phyloP scores from a whole-genome alignment of 2,329 filamentous ascomycete genomes.

The Cercospora nicotianae region DNA sequence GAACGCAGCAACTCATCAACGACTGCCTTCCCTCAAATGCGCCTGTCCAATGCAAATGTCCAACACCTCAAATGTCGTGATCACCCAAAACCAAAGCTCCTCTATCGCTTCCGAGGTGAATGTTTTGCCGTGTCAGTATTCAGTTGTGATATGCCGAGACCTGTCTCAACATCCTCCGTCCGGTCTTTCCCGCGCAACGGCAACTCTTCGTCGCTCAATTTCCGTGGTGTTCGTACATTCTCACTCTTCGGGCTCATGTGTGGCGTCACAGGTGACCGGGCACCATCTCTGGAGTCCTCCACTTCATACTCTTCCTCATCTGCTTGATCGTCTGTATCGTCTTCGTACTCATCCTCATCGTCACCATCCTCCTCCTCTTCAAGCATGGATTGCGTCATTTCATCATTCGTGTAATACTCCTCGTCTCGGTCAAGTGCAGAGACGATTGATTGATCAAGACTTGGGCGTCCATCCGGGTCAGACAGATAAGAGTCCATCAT shows the following conservation, averaged over 20 bases:
- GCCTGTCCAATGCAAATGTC: not conserved
- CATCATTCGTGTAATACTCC: constrained; percentile 17
- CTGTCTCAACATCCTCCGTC: not conserved
- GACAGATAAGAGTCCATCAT: constrained; percentile 26
- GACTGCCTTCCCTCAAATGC: not conserved
- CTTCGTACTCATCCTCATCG: constrained; percentile 22
- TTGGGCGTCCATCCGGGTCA: constrained; percentile 20
- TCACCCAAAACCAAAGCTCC: not conserved
- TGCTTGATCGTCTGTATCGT: constrained; percentile 12
- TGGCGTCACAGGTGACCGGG: constrained; percentile 21
- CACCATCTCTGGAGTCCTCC: constrained; percentile 20
- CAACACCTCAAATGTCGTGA: not conserved
- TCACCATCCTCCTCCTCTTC: constrained; percentile 34
- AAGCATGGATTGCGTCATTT: constrained; percentile 20
- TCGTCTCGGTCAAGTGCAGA: constrained; percentile 22
- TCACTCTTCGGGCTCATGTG: constrained; percentile 2
- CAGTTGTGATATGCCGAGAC: constrained; percentile 6
- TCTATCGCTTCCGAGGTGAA: constrained; percentile 7
- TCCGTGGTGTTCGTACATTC: constrained; percentile 9
- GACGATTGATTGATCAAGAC: constrained; percentile 27
- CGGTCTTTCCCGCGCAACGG: not conserved
- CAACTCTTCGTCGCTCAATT: not conserved
- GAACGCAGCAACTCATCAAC: not conserved
- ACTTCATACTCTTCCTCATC: constrained; percentile 22
- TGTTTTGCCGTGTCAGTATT: not conserved